Evolutionary conservation across 106 monocot genomes (phyloP).

Genomic region (Platanthera guangdongensis): DNA sequence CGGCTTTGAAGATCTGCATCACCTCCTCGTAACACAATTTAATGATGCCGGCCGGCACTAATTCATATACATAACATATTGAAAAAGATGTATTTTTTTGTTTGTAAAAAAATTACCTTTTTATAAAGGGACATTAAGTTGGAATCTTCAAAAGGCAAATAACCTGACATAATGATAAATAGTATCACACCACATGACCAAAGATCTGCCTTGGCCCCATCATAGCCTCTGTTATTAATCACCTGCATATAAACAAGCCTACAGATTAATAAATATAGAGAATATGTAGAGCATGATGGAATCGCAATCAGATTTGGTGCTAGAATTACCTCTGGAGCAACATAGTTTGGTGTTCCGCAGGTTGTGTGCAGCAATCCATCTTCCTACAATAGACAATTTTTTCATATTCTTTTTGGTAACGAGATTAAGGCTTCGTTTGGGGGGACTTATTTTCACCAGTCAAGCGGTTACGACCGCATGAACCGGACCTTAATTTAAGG

Average conservation of each 20-base stretch:
- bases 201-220: constrained; percentile 89
- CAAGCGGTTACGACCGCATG: too few relatives aligned
- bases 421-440: too few relatives aligned
- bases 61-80: neutral
- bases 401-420: neutral
- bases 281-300: neutral
- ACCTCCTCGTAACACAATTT: neutral
- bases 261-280: neutral
- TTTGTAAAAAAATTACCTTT: constrained; percentile 36
- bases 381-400: constrained; percentile 31
- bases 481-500: too few relatives aligned
- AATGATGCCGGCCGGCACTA: neutral
- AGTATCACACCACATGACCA: constrained; percentile 97
- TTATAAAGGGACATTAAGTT: constrained; percentile 67
- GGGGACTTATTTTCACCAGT: too few relatives aligned
- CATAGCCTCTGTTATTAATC: constrained; percentile 85
- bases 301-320: neutral
- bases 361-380: constrained; percentile 92
- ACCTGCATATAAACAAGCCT: constrained; percentile 27
- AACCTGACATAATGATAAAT: constrained; percentile 86
- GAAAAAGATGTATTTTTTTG: neutral
- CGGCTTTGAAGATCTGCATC: constrained; percentile 81
- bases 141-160: constrained; percentile 81
- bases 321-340: constrained; percentile 62
- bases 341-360: constrained; percentile 96